These are phyloP conservation scores for Globomyces pollinis-pini DNA, from an alignment of 192 early-diverging fungal genomes.

Conservation along the genomic window DNA sequence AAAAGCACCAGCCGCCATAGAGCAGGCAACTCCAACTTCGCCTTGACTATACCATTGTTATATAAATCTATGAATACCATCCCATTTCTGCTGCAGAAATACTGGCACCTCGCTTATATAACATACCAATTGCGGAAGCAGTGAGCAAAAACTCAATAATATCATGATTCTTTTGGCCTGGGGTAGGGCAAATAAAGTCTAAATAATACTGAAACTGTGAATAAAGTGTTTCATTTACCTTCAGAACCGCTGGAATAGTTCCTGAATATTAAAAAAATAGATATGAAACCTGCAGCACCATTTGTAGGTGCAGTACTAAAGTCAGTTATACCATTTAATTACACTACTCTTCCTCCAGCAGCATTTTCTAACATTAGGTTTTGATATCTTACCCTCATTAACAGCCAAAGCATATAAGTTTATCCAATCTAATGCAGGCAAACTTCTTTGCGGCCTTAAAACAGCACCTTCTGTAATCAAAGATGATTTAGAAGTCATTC, in stretches of 20 bases:
- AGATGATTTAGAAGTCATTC: conserved; percentile 20
- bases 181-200: conserved; percentile 72
- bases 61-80: too few relatives aligned
- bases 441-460: conserved; percentile 37
- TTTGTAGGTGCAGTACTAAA: conserved; percentile 94
- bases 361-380: conserved; percentile 26
- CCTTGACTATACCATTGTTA: conserved; percentile 49
- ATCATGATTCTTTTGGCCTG: conserved; percentile 72
- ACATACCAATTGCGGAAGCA: conserved; percentile 89
- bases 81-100: conserved; percentile 96
- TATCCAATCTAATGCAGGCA: conserved; percentile 86
- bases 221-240: too few relatives aligned
- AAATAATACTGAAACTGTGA: conserved; percentile 64
- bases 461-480: conserved; percentile 8
- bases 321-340: too few relatives aligned
- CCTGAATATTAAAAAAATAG: too few relatives aligned
- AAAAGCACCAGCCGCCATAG: conserved; percentile 92
- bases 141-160: conserved; percentile 90
- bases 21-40: conserved; percentile 95
- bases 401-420: conserved; percentile 93
- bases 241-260: conserved; percentile 87
- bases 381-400: conserved; percentile 58
- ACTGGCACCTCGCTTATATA: conserved; percentile 89
- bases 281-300: conserved; percentile 92
- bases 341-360: conserved; percentile 60